Conservation (phyloP, 2,329 filamentous ascomycete species). For the Fusarium sp. region DNA sequence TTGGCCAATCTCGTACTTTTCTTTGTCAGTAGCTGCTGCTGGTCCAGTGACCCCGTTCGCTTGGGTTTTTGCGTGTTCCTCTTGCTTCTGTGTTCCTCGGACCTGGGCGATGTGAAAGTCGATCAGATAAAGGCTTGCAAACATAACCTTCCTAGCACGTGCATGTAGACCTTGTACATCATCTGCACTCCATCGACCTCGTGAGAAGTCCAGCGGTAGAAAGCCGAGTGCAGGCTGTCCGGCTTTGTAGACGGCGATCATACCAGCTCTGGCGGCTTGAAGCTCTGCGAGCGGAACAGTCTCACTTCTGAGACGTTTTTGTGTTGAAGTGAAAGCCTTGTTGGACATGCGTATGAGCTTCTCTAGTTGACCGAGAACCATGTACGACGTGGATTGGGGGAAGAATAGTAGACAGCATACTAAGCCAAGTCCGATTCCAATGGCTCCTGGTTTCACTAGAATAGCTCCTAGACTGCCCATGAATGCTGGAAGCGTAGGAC, state of each 20-base stretch:
- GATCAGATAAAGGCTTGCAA: constrained; percentile 56
- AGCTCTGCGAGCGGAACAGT: constrained; percentile 50
- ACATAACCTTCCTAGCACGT: constrained; percentile 55
- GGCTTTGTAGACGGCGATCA: constrained; percentile 56
- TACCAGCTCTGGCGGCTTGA: constrained; percentile 46
- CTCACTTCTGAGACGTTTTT: constrained; percentile 39
- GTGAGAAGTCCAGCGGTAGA: constrained; percentile 63
- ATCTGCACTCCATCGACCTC: constrained; percentile 61
- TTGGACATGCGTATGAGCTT: constrained; percentile 53
- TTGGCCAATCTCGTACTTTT: constrained; percentile 36
- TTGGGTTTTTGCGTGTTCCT: constrained; percentile 16
- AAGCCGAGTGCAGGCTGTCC: constrained; percentile 60
- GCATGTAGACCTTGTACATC: constrained; percentile 59
- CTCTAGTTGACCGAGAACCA: constrained; percentile 56
- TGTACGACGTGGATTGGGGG: constrained; percentile 64
- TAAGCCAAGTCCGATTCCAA: constrained; percentile 62
- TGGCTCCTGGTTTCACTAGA: constrained; percentile 62
- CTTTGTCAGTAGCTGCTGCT: constrained; percentile 5
- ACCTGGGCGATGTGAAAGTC: constrained; percentile 60
- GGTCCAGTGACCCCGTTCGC: not conserved
- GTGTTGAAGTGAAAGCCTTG: constrained; percentile 52
- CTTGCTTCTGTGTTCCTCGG: constrained; percentile 39
- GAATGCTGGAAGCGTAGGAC: constrained; percentile 55
- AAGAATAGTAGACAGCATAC: constrained; percentile 63
- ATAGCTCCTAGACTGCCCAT: constrained; percentile 45